phyloP scores from a whole-genome alignment of 1,139 yeast genomes.

The Blastobotrys niveus region DNA sequence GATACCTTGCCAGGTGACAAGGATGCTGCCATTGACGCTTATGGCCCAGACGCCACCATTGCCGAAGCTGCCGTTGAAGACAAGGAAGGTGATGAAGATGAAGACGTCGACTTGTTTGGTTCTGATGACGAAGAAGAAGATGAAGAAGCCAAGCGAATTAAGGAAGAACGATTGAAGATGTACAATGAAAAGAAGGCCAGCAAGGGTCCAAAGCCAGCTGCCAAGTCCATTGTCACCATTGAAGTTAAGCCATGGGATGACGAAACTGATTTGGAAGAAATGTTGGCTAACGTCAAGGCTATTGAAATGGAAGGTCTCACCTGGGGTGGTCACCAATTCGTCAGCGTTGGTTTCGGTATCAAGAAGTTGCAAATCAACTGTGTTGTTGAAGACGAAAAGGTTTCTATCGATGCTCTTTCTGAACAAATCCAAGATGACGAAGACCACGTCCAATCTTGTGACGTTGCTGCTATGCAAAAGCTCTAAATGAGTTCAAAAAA shows the following conservation, averaged over 20 bases:
- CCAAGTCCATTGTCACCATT: constrained; percentile 92
- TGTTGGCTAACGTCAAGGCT: constrained; percentile 79
- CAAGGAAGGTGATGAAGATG: constrained; percentile 84
- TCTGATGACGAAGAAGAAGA: constrained; percentile 92
- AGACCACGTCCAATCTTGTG: constrained; percentile 99
- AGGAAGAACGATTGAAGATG: constrained; percentile 96
- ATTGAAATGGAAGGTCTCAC: constrained; percentile 85
- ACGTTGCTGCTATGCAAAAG: constrained; percentile 68
- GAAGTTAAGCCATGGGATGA: constrained; percentile 99
- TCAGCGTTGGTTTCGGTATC: constrained; percentile 99
- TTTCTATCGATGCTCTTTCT: constrained; percentile 88
- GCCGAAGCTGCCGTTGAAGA: constrained; percentile 69
- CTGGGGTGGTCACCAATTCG: constrained; percentile 98
- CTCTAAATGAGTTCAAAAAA: not conserved
- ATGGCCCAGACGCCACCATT: constrained; percentile 63
- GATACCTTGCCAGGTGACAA: constrained; percentile 39
- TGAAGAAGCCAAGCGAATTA: constrained; percentile 93
- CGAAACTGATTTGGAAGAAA: constrained; percentile 88
- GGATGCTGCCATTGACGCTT: constrained; percentile 31
- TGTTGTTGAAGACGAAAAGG: constrained; percentile 96
- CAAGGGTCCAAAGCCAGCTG: constrained; percentile 96
- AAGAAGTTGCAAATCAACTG: constrained; percentile 98
- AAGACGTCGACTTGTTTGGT: constrained; percentile 91
- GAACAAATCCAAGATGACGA: constrained; percentile 83
- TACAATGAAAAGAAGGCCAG: constrained; percentile 97